Evolutionary conservation across 305 asterid genomes (phyloP).

Genomic region (Nicotiana rustica): DNA sequence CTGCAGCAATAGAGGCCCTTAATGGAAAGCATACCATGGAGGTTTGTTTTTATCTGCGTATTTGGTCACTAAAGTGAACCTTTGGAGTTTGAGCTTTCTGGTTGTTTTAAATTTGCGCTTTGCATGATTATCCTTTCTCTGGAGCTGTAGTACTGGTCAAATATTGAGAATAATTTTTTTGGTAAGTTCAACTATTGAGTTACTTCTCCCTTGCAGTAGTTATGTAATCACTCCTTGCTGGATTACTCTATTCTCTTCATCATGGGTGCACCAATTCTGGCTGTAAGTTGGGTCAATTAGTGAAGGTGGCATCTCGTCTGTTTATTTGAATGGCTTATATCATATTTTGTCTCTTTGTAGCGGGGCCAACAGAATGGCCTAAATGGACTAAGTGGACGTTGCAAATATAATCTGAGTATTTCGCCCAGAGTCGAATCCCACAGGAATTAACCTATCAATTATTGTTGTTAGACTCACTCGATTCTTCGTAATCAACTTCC

Average conservation of each 20-base stretch:
- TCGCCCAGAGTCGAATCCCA: too few relatives aligned
- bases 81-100: background rate
- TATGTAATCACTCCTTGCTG: slow-evolving; percentile 25
- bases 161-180: background rate
- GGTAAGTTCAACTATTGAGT: slow-evolving; percentile 9
- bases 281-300: slow-evolving; percentile 12
- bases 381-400: background rate
- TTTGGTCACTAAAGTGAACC: background rate
- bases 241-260: background rate
- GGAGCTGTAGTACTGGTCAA: slow-evolving; percentile 16
- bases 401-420: too few relatives aligned
- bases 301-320: slow-evolving; percentile 21
- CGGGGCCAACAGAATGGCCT: slow-evolving; percentile 30
- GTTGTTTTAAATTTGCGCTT: background rate
- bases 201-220: background rate
- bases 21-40: slow-evolving; percentile 83
- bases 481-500: too few relatives aligned
- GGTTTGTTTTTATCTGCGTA: slow-evolving; percentile 52
- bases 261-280: slow-evolving; percentile 18
- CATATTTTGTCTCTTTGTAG: slow-evolving; percentile 14
- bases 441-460: too few relatives aligned
- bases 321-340: slow-evolving; percentile 15
- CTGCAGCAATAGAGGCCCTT: slow-evolving; percentile 85
- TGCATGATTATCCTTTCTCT: slow-evolving; percentile 6
- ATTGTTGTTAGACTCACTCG: too few relatives aligned